phyloP scores from a whole-genome alignment of 1,139 yeast species.

The Kluyveromyces sp. region DNA sequence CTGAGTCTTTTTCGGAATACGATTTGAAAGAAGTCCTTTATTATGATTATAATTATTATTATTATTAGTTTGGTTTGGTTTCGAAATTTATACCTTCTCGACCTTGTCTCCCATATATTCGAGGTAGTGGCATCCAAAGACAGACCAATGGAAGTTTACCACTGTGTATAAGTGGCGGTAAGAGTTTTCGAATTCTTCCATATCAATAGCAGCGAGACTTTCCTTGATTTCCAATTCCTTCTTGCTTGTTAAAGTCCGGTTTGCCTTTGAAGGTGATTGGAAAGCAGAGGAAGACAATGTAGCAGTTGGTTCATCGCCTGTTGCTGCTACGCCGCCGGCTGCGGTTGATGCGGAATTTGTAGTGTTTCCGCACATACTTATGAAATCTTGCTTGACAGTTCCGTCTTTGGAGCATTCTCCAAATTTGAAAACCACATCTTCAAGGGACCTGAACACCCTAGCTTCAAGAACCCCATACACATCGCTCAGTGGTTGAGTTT shows the following conservation, averaged over 20 bases:
- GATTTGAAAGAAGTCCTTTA: too few relatives aligned
- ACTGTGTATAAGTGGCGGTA: constrained; percentile 30
- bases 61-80: too few relatives aligned
- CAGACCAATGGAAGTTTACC: constrained; percentile 32
- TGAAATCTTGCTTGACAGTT: constrained; percentile 29
- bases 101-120: constrained; percentile 25
- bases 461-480: constrained; percentile 74
- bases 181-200: constrained; percentile 29
- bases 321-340: constrained; percentile 2
- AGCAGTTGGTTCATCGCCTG: not conserved
- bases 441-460: constrained; percentile 43
- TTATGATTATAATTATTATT: too few relatives aligned
- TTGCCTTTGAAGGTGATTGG: constrained; percentile 3
- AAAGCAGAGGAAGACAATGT: constrained; percentile 3
- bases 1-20: too few relatives aligned
- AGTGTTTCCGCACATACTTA: constrained; percentile 20
- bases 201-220: constrained; percentile 18
- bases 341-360: constrained; percentile 1
- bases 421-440: constrained; percentile 23
- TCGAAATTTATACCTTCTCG: constrained; percentile 6
- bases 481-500: constrained; percentile 76
- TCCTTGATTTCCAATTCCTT: constrained; percentile 1
- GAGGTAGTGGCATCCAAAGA: constrained; percentile 28
- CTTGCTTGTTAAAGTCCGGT: not conserved
- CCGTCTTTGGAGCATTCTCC: constrained; percentile 29